A percentile compares a stretch with the other conserved stretches of the same genome.
These are phyloP conservation scores for Lentinula raphanica DNA, from an alignment of 768 basidiomycete species.

Conservation along the genomic window DNA sequence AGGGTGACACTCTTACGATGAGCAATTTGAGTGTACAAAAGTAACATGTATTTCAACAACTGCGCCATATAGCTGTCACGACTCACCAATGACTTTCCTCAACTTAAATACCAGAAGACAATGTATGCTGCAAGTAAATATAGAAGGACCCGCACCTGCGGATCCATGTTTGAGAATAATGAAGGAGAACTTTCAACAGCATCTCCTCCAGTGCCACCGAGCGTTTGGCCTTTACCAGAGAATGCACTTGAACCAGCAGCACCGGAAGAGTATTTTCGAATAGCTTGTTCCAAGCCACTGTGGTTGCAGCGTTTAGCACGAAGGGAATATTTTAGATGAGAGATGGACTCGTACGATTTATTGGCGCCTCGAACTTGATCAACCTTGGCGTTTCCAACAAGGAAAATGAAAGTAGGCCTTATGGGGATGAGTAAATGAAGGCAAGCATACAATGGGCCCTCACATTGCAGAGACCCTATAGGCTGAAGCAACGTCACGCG, in stretches of 20 bases:
- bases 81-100: conserved; percentile 5
- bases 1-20: too few species aligned
- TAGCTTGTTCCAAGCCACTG: conserved; percentile 57
- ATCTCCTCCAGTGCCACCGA: conserved; percentile 44
- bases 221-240: conserved; percentile 67
- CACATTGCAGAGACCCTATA: conserved; percentile 75
- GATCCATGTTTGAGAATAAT: conserved; percentile 45
- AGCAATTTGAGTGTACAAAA: too few species aligned
- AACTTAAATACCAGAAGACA: conserved; percentile 50
- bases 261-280: conserved; percentile 46
- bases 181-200: conserved; percentile 21
- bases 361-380: conserved; percentile 74
- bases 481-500: conserved; percentile 55
- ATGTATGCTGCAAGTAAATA: conserved; percentile 60
- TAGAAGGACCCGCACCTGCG: conserved; percentile 63
- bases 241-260: conserved; percentile 43
- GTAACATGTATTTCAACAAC: too few species aligned
- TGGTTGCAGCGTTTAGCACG: conserved; percentile 3
- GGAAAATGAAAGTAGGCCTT: conserved; percentile 86
- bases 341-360: conserved; percentile 39
- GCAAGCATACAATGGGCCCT: conserved; percentile 15
- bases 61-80: too few species aligned
- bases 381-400: conserved; percentile 61
- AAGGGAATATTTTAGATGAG: background rate
- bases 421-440: background rate